Evolutionary conservation across 1,139 yeast species (phyloP).

Genomic region (Torulaspora globosa): DNA sequence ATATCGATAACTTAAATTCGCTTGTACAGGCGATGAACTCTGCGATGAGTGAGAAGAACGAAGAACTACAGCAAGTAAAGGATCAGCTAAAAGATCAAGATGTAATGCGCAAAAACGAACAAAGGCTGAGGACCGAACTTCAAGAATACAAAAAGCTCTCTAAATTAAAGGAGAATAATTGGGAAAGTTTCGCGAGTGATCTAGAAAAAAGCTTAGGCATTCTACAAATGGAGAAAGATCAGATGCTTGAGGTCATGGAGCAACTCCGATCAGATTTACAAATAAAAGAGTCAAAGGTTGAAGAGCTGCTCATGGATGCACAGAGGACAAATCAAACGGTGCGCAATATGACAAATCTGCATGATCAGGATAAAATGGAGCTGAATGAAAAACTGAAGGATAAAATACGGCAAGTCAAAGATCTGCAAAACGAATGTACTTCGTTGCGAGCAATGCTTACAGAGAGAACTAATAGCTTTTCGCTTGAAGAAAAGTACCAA

Average conservation of each 20-base stretch:
- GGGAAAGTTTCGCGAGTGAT: conserved; percentile 40
- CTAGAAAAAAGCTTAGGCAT: conserved; percentile 36
- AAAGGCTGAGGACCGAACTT: conserved; percentile 20
- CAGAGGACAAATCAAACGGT: conserved; percentile 39
- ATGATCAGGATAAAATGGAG: conserved; percentile 49
- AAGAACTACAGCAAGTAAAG: conserved; percentile 25
- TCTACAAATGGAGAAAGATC: conserved; percentile 30
- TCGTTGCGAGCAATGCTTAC: conserved; percentile 38
- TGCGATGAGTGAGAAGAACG: conserved; percentile 20
- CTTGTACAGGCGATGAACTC: conserved; percentile 17
- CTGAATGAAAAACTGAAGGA: conserved; percentile 43
- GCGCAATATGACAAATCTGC: conserved; percentile 46
- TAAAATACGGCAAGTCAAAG: conserved; percentile 40
- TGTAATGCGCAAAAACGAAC: conserved; percentile 19
- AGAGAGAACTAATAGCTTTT: conserved; percentile 31
- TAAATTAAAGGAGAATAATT: conserved; percentile 34
- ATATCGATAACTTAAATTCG: conserved; percentile 19
- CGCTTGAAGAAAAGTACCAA: conserved; percentile 13
- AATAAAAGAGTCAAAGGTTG: conserved; percentile 37
- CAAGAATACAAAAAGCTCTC: conserved; percentile 20
- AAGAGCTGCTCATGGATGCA: conserved; percentile 9
- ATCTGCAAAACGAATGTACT: conserved; percentile 31
- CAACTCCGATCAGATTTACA: conserved; percentile 34
- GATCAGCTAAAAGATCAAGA: conserved; percentile 23
- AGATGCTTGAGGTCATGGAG: conserved; percentile 21